phyloP scores from a whole-genome alignment of 1,284 basidiomycete species.

The Cryptococcus sp. region DNA sequence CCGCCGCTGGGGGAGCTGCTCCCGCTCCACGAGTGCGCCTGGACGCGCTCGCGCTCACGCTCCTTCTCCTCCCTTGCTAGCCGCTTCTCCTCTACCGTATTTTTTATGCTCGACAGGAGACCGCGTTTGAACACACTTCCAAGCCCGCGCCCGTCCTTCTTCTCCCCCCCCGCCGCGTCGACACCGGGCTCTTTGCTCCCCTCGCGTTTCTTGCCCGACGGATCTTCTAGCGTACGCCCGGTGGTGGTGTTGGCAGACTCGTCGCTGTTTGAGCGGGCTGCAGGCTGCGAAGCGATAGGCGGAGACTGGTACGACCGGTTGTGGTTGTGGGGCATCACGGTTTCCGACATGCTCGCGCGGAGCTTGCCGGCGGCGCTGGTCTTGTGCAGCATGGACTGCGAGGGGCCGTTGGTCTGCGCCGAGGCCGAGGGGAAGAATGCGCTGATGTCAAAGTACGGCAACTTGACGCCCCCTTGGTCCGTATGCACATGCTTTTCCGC shows the following conservation, averaged over 20 bases:
- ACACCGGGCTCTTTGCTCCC: slow-evolving; percentile 16
- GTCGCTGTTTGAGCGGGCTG: slow-evolving; percentile 10
- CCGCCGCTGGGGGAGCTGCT: slow-evolving; percentile 6
- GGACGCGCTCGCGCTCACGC: slow-evolving; percentile 32
- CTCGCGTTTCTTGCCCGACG: slow-evolving; percentile 3
- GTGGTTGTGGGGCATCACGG: neutral
- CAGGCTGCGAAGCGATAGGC: too few species aligned
- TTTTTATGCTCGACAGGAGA: slow-evolving; percentile 32
- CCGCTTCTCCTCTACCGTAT: slow-evolving; percentile 38
- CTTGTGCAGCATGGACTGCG: neutral
- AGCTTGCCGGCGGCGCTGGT: neutral
- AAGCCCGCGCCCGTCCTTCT: slow-evolving; percentile 26
- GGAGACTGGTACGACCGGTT: neutral
- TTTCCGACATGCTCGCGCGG: slow-evolving; percentile 2
- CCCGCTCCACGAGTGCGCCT: slow-evolving; percentile 38
- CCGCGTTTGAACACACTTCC: slow-evolving; percentile 40
- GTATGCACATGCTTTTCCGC: slow-evolving; percentile 39
- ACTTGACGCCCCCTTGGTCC: slow-evolving; percentile 47
- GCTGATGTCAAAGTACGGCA: slow-evolving; percentile 10
- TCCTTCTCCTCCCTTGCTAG: slow-evolving; percentile 23
- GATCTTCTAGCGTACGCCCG: neutral
- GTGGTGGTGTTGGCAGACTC: slow-evolving; percentile 17
- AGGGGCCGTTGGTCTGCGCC: too few species aligned
- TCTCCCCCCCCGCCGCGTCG: slow-evolving; percentile 8
- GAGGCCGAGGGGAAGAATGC: neutral